Evolutionary conservation across 208 protist genomes (phyloP), one percentile per base, ranked within the genome.

Genomic region (Trypanosoma grayi): DNA sequence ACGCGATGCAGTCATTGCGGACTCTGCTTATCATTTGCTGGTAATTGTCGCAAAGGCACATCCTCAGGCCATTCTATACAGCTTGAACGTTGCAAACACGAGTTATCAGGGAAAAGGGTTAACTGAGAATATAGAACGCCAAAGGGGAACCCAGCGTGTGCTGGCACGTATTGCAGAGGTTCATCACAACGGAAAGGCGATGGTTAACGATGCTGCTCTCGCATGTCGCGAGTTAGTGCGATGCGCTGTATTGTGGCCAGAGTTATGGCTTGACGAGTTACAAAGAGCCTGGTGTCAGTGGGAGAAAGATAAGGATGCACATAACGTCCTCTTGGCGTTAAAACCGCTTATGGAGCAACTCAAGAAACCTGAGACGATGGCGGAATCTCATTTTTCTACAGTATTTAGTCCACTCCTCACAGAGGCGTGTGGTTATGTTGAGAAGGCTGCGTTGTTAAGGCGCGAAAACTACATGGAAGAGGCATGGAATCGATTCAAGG

Each of bases 41-140:
- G 65, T 75, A 34, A 72, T 85, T 22, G 88, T 99, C 65, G 98
- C 97, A 22, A 95, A 94, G 60, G 75, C 82, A 18, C 98, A 99
- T 80, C 98, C 98, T 27, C 98, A 99, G 75, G 98, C 98, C 6
- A 81, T 99, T 28, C 84, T 99, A 16, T 99, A 99, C 86, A 98
- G 97, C 60, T 80, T 99, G 13, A 99, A 98, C 58, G 98, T 99
- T 9, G 96, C 94, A 20, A 98, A 98, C 59, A 78, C 77, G 3
- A 90, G 81, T 56, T 37, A 58, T 73, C 70, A 70, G 57, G 47
- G 48, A 36, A 63, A 61, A 18, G 43, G 36, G 28, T 36, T 52
- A 30, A 34, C 60, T 9, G 85, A 87, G 45, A 77, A 83, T 62
- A 30, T 79, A 53, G 81, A 87, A 67, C 79, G 79, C 46, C 75